Conservation (phyloP, 176 grass and related monocot species). For the Canna indica region DNA sequence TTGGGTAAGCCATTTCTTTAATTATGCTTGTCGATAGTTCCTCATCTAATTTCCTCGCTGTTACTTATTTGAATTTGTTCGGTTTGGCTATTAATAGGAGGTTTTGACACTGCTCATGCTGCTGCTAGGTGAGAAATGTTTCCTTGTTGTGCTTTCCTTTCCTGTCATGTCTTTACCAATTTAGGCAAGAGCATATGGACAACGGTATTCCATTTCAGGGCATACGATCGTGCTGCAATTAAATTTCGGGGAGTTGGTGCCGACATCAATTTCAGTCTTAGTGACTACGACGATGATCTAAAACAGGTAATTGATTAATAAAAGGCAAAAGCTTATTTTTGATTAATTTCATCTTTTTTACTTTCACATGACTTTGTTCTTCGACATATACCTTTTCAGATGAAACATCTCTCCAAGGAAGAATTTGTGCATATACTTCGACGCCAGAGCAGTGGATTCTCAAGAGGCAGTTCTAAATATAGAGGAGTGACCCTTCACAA, state of each 20-base stretch:
- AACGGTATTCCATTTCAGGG: not conserved
- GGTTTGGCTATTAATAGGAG: conserved; percentile 4
- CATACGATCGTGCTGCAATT: conserved; percentile 17
- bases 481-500: conserved; percentile 19
- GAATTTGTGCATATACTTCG: conserved; percentile 20
- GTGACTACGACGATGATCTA: conserved; percentile 9
- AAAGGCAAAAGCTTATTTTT: not conserved
- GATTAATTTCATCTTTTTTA: not conserved
- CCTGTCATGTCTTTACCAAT: not conserved
- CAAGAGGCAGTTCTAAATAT: conserved; percentile 8
- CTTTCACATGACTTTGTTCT: not conserved
- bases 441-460: conserved; percentile 13
- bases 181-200: not conserved
- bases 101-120: conserved; percentile 14
- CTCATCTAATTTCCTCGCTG: not conserved
- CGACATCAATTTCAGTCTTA: conserved; percentile 11
- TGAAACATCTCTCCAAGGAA: conserved; percentile 1
- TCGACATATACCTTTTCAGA: not conserved
- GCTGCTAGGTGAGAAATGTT: conserved; percentile 7
- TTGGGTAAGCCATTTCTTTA: not conserved
- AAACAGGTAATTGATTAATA: not conserved
- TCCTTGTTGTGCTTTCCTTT: not conserved
- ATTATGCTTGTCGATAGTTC: not conserved
- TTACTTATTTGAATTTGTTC: not conserved
- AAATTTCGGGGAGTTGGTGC: conserved; percentile 15